Evolutionary conservation across 129 eudicot genomes (phyloP).

Genomic region (Escallonia rubra): DNA sequence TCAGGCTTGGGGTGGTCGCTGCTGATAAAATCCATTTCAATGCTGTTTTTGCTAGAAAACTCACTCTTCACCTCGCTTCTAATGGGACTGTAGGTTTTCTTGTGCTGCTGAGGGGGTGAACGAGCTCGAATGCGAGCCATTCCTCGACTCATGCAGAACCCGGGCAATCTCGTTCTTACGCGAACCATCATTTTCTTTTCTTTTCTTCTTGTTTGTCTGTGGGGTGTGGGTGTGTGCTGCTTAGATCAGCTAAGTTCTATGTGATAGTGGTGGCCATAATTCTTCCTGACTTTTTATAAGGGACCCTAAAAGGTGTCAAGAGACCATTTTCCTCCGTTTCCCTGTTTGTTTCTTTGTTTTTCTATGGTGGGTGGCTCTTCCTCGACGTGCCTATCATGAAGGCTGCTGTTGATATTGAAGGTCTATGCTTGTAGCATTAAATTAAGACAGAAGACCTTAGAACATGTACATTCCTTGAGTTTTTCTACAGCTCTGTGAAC

Average conservation of each 20-base stretch:
- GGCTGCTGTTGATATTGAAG: not conserved
- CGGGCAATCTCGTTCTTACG: constrained; percentile 27
- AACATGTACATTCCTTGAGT: no score
- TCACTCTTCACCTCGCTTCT: constrained; percentile 30
- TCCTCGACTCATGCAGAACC: constrained; percentile 37
- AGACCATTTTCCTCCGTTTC: not conserved
- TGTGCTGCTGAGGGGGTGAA: constrained; percentile 41
- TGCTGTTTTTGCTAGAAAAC: constrained; percentile 32
- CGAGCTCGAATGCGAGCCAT: constrained; percentile 48
- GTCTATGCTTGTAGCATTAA: no score
- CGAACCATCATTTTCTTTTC: constrained; percentile 27
- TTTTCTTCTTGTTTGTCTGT: not conserved
- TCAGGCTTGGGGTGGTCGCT: constrained; percentile 19
- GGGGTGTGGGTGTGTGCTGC: not conserved
- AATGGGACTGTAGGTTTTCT: constrained; percentile 39
- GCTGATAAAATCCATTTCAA: constrained; percentile 34
- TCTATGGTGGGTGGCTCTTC: constrained; percentile 10
- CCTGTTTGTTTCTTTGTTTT: not conserved
- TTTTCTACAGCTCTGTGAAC: no score
- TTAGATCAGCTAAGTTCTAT: no score
- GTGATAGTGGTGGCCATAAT: no score
- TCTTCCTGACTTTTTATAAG: not conserved
- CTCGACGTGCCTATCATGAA: constrained; percentile 18
- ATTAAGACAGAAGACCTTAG: no score
- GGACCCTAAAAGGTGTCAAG: no score